Base-by-base conservation (phyloP, 805 yeast genomes). In the Ogataea sp. region DNA sequence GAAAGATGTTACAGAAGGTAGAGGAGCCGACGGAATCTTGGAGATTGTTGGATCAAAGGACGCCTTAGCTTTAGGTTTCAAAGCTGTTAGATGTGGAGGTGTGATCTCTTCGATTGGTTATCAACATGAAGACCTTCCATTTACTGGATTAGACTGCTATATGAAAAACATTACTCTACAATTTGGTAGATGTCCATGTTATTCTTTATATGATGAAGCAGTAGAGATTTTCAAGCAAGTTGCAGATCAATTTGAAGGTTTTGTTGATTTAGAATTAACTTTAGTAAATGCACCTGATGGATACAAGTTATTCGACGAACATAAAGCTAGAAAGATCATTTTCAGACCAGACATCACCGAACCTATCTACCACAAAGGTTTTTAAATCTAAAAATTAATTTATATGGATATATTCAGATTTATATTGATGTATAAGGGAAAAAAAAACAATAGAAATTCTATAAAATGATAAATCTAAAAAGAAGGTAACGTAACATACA, bases 101-200 rank as follows among this genome's bases (percentile, higher is more conserved):
- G 70, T 72, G 38, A 71, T 78, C 35, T 65, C 72, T 10, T 71
- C 79, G 0, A 62, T 78, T 20, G 84, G 84, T 2, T 77, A 76
- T 66, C 78, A 75, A 18, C 80, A 75, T 43, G 79, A 68, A 4
- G 66, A 64, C 1, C 51, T 78, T 9, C 82, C 83, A 5, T 73
- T 78, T 50, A 59, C 63, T 36, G 82, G 79, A 0, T 55, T 75
- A 25, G 78, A 78, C 38, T 73, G 79, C 42, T 78, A 78, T 47
- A 52, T 68, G 51, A 78, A 78, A 50, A 73, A 76, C 44, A 59
- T 75, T 40, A 71, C 73, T 10, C 48, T 77, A 32, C 77, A 78
- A 25, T 78, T 78, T 53, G 84, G 84, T 3, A 56, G 83, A 49
- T 78, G 83, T 53, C 82, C 80, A 30, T 74, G 74, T 3, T 68